Percentiles rank a stretch among this genome's conserved stretches.
phyloP scores from a whole-genome alignment of 768 basidiomycete genomes.

The Grammothele lineata region DNA sequence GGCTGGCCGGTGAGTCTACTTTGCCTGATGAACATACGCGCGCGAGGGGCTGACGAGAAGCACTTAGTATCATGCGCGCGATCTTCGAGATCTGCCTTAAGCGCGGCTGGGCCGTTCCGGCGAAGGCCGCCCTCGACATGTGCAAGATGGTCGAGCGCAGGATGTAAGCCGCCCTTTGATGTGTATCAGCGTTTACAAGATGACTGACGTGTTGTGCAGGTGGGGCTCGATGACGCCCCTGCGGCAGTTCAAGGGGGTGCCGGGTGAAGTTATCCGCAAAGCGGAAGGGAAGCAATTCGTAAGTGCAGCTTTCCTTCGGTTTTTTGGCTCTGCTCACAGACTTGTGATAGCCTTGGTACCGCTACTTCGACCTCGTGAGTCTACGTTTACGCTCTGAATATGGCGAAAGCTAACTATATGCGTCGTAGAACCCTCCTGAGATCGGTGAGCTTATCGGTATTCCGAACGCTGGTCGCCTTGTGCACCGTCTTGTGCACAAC shows the following conservation, averaged over 20 bases:
- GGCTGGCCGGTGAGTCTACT: slow-evolving; percentile 70
- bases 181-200: neutral
- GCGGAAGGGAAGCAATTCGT: slow-evolving; percentile 98
- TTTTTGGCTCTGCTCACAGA: neutral
- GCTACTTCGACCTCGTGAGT: slow-evolving; percentile 84
- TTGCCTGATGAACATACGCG: too few relatives aligned
- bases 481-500: slow-evolving; percentile 89
- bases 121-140: slow-evolving; percentile 84
- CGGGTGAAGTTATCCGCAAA: slow-evolving; percentile 78
- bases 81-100: slow-evolving; percentile 98
- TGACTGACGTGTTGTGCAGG: slow-evolving; percentile 39
- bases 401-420: neutral
- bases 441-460: slow-evolving; percentile 94
- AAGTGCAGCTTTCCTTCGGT: slow-evolving; percentile 25
- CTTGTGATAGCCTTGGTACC: slow-evolving; percentile 81
- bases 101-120: slow-evolving; percentile 96
- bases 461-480: slow-evolving; percentile 86
- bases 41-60: too few relatives aligned
- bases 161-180: slow-evolving; percentile 46
- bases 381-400: neutral
- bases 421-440: slow-evolving; percentile 65
- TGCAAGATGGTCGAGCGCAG: slow-evolving; percentile 95
- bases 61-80: slow-evolving; percentile 80
- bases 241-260: slow-evolving; percentile 92
- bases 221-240: slow-evolving; percentile 98